Base-by-base conservation (phyloP, 768 basidiomycete species). In the Lentinula edodes region DNA sequence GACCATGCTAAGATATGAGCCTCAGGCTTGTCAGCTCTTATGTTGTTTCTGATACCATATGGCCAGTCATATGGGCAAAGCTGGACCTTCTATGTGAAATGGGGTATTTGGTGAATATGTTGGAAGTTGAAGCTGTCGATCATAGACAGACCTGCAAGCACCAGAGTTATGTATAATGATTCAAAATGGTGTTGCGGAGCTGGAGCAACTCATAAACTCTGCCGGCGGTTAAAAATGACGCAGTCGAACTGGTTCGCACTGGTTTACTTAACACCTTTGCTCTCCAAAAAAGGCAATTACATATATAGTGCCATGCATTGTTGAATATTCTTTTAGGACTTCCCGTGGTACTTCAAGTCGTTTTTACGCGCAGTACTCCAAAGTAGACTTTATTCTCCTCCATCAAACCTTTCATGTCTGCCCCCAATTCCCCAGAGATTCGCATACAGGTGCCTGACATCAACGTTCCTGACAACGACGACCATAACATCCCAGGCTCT, bases 361-460 rank as follows among this genome's bases (percentile, higher is more conserved):
- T 20, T 9, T 10, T 5, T 41, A 16, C 20, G 18, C 15, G 28
- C n/a, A 20, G 12, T 43, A 9, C 8, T 16, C 36, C 16, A 28
- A 57, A 12, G 18, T 57, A 28, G 28, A 28, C 28, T 28, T 28
- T 28, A 28, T 4, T 28, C 28, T 28, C 20, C 54, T 42, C 28
- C 41, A 15, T 28, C 41, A 20, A n/a, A 18, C 45, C 18, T 16
- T 36, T 34, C 23, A 60, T 46, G 58, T 45, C 58, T 34, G 2
- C 28, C n/a, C 51, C 51, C 28, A 61, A 59, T 59, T 59, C 58
- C 13, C 58, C 46, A n/a, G 34, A 59, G 35, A 59, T 59, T n/a
- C 58, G 46, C 38, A 59, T 59, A 35, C 58, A 59, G 6, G 34
- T 32, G 13, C 58, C 58, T 50, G 58, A 59, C n/a, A n/a, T 36